A percentile compares a stretch with the other conserved stretches of the same genome.
These are phyloP conservation scores for Lophiotrema nucula DNA, from an alignment of 495 filamentous ascomycete genomes.

Conservation along the genomic window DNA sequence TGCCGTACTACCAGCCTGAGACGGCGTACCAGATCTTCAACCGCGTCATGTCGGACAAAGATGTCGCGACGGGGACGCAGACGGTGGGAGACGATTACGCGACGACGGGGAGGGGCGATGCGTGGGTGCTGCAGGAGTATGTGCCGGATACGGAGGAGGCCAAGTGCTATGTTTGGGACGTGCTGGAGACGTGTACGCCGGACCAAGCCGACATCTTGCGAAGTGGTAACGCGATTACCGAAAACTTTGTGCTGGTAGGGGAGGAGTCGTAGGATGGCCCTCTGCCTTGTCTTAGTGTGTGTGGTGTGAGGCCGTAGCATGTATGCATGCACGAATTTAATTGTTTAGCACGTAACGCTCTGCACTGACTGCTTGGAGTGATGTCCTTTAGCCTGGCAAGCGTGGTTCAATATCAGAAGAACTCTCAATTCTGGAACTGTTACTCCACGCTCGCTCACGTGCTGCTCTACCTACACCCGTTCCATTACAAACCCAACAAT, in stretches of 20 bases:
- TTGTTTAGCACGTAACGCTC: no score
- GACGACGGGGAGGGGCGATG: neutral
- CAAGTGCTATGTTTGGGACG: conserved; percentile 5
- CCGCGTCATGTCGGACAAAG: conserved; percentile 1
- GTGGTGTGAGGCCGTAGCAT: no score
- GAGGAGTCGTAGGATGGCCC: neutral
- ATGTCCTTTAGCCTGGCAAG: no score
- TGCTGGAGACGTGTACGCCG: conserved; percentile 2
- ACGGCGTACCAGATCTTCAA: neutral
- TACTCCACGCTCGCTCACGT: no score
- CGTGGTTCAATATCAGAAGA: no score
- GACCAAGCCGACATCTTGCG: neutral
- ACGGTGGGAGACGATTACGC: neutral
- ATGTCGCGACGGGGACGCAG: neutral
- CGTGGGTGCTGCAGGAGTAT: neutral
- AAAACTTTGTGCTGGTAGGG: neutral
- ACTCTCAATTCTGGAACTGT: no score
- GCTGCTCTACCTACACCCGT: no score
- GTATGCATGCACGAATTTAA: no score
- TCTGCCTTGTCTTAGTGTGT: no score
- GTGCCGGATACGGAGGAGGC: neutral
- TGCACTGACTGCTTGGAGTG: no score
- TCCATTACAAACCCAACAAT: no score
- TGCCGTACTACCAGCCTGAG: neutral
- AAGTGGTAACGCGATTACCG: neutral